Evolutionary conservation across 1,139 yeast genomes (phyloP), one percentile per base, ranked within the genome.

Genomic region (Blastobotrys raffinosifermentans): DNA sequence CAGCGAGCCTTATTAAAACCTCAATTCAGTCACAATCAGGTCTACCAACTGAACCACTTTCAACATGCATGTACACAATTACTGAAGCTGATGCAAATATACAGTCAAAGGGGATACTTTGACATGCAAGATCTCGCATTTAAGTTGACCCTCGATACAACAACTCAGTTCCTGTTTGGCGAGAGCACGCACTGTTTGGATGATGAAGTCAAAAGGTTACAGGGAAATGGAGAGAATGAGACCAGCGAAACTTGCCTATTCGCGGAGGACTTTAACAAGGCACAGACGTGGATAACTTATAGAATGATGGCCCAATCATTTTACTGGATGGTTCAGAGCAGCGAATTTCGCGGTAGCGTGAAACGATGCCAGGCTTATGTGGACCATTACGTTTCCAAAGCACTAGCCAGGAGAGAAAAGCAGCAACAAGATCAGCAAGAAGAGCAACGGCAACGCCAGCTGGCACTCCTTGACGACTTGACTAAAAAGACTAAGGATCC

Each of bases 161-260:
- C 80, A 4, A 69, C 77, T 13, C 78, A 74, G 54, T 73, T 73
- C 48, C 63, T 74, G 50, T 73, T 74, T 55, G 80, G 79, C 10
- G 73, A 67, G 31, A n/a, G 13, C 6, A 22, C 25, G 6, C 25
- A 22, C n/a, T n/a, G n/a, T n/a, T n/a, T n/a, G n/a, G n/a, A n/a
- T n/a, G n/a, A n/a, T n/a, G n/a, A n/a, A n/a, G n/a, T n/a, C n/a
- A n/a, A n/a, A n/a, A n/a, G n/a, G n/a, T n/a, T n/a, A n/a, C n/a
- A n/a, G n/a, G n/a, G n/a, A n/a, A n/a, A n/a, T n/a, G n/a, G n/a
- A n/a, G n/a, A n/a, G n/a, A n/a, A n/a, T n/a, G n/a, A n/a, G n/a
- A n/a, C n/a, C n/a, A n/a, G n/a, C n/a, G n/a, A n/a, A n/a, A n/a
- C 32, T 46, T 18, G 15, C 43, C n/a, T n/a, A n/a, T 34, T 29